Percentiles rank a stretch among this genome's conserved stretches.
Evolutionary conservation across 192 early-diverging fungal genomes (phyloP).

Genomic region (Coemansia sp.): DNA sequence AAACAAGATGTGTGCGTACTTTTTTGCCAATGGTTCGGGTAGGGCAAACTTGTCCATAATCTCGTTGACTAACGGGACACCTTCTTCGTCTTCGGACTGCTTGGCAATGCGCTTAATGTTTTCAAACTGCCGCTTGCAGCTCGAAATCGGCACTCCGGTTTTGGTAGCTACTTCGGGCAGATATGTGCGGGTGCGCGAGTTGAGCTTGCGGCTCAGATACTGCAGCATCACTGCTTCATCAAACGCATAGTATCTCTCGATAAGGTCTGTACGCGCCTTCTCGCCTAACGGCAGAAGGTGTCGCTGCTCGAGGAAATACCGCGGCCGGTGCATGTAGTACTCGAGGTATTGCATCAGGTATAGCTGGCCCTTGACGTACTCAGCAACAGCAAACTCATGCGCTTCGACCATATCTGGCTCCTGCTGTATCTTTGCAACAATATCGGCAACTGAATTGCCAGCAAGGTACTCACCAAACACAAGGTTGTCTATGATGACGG

Average conservation of each 20-base stretch:
- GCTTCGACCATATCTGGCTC: conserved; percentile 22
- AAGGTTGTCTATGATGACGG: conserved; percentile 16
- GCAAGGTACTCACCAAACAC: conserved; percentile 22
- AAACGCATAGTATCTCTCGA: conserved; percentile 26
- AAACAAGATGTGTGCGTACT: conserved; percentile 25
- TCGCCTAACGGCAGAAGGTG: conserved; percentile 19
- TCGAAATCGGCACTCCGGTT: conserved; percentile 18
- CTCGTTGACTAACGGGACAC: conserved; percentile 32
- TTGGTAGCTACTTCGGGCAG: conserved; percentile 19
- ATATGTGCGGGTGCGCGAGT: conserved; percentile 23
- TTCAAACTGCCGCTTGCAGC: conserved; percentile 54
- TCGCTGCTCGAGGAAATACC: conserved; percentile 28
- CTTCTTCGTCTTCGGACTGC: conserved; percentile 56
- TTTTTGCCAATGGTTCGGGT: conserved; percentile 13
- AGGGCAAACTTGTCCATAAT: conserved; percentile 29
- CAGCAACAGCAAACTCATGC: conserved; percentile 12
- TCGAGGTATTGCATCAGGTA: conserved; percentile 26
- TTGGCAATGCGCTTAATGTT: conserved; percentile 65
- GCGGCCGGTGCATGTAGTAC: conserved; percentile 22
- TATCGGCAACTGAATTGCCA: conserved; percentile 14
- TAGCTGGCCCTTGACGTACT: conserved; percentile 26
- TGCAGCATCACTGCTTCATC: conserved; percentile 30
- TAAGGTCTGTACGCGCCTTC: conserved; percentile 12
- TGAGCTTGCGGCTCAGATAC: conserved; percentile 29
- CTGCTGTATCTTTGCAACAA: conserved; percentile 11